These are phyloP conservation scores for Strobilomyces dryophilus DNA, from an alignment of 768 basidiomycete species.

Conservation along the genomic window DNA sequence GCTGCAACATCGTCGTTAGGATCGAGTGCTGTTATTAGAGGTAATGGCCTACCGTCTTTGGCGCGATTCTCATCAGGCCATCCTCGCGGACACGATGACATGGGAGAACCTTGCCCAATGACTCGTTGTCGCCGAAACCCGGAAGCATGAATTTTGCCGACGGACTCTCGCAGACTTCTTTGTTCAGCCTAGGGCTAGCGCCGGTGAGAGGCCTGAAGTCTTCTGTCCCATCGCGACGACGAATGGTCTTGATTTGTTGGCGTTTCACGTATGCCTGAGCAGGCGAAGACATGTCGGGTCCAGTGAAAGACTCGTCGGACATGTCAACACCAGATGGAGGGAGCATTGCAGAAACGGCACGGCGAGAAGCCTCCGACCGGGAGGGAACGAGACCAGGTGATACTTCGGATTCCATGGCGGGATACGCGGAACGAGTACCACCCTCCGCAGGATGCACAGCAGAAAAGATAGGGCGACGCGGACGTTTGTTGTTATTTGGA, in stretches of 20 bases:
- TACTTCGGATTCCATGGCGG: constrained; percentile 32
- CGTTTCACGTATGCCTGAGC: constrained; percentile 78
- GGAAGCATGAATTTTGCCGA: constrained; percentile 51
- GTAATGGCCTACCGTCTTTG: constrained; percentile 60
- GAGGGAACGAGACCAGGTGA: constrained; percentile 12
- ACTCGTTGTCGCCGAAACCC: constrained; percentile 92
- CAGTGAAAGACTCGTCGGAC: constrained; percentile 49
- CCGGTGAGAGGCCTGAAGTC: constrained; percentile 75
- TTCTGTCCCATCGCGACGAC: constrained; percentile 78
- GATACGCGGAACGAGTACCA: constrained; percentile 40
- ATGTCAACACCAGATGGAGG: constrained; percentile 40
- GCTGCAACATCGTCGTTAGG: constrained; percentile 37
- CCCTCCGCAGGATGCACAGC: constrained; percentile 48
- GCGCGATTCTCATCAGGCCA: constrained; percentile 86
- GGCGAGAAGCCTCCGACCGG: constrained; percentile 51
- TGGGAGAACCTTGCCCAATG: constrained; percentile 87
- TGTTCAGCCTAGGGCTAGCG: constrained; percentile 46
- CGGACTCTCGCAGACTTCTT: constrained; percentile 51
- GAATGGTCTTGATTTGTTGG: constrained; percentile 72
- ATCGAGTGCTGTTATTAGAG: not conserved
- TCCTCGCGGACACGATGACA: constrained; percentile 94
- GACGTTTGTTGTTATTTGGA: constrained; percentile 51
- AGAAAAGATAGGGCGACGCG: constrained; percentile 64
- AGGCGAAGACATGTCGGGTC: constrained; percentile 71
- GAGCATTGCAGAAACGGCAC: constrained; percentile 74